Evolutionary conservation across 306 rosid genomes (phyloP).

Genomic region (Arachis stenosperma): DNA sequence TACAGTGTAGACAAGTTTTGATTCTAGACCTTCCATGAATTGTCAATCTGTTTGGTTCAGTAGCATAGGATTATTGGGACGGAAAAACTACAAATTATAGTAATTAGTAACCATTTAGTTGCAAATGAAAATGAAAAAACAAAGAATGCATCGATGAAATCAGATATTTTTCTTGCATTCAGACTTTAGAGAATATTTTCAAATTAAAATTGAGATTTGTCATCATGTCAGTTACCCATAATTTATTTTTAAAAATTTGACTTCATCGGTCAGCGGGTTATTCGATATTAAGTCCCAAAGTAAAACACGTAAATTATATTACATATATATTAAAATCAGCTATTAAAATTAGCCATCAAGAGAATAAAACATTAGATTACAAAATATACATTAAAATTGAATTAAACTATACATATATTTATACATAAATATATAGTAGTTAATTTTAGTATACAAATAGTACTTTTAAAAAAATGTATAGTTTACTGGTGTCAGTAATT

Average conservation of each 20-base stretch:
- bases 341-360: too few species aligned
- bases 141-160: conserved; percentile 4
- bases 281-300: not conserved
- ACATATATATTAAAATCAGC: too few species aligned
- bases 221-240: not conserved
- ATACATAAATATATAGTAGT: too few species aligned
- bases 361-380: too few species aligned
- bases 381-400: too few species aligned
- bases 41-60: conserved; percentile 72
- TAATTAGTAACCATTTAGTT: conserved; percentile 17
- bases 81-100: conserved; percentile 20
- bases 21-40: conserved; percentile 77
- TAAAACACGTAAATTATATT: not conserved
- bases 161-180: not conserved
- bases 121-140: conserved; percentile 12
- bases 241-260: not conserved
- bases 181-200: not conserved
- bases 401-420: too few species aligned
- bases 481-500: not conserved
- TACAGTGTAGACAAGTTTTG: conserved; percentile 60
- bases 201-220: not conserved
- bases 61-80: conserved; percentile 26
- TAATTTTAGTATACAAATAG: too few species aligned
- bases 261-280: not conserved
- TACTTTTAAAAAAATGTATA: not conserved